Conservation (phyloP, 2,329 filamentous ascomycete species). For the Eutypella sp. region DNA sequence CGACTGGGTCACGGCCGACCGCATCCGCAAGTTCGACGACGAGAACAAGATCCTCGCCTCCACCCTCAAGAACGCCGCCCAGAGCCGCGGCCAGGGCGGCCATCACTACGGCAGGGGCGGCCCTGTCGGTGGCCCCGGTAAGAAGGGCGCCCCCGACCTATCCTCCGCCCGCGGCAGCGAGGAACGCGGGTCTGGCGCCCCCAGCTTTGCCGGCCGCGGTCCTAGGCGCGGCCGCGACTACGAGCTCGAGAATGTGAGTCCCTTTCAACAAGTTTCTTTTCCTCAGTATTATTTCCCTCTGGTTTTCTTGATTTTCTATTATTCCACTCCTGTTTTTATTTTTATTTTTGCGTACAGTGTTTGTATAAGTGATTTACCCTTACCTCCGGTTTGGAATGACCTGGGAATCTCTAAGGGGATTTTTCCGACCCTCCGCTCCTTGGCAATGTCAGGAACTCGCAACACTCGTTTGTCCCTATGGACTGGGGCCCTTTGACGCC, state of each 20-base stretch:
- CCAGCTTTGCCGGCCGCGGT: constrained; percentile 58
- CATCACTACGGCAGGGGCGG: constrained; percentile 41
- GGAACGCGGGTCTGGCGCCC: constrained; percentile 61
- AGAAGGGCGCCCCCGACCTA: no score
- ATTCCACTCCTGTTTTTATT: no score
- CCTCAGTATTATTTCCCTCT: constrained; percentile 10
- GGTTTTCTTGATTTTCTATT: no score
- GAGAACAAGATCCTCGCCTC: constrained; percentile 91
- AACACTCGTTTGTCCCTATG: no score
- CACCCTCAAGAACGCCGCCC: constrained; percentile 49
- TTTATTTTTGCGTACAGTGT: no score
- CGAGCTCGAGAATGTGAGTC: constrained; percentile 74
- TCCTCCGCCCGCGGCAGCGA: constrained; percentile 70
- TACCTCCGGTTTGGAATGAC: no score
- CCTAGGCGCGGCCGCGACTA: constrained; percentile 73
- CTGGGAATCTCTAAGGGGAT: no score
- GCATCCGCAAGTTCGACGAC: constrained; percentile 87
- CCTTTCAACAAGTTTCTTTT: constrained; percentile 9
- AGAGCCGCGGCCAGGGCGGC: constrained; percentile 28
- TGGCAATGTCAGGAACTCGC: no score
- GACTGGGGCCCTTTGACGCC: no score
- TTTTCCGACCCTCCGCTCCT: no score
- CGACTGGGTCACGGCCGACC: constrained; percentile 93
- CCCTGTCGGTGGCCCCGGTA: no score
- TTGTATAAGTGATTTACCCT: no score